phyloP scores from a whole-genome alignment of 768 basidiomycete species.

The Boletus vinaceobasis region DNA sequence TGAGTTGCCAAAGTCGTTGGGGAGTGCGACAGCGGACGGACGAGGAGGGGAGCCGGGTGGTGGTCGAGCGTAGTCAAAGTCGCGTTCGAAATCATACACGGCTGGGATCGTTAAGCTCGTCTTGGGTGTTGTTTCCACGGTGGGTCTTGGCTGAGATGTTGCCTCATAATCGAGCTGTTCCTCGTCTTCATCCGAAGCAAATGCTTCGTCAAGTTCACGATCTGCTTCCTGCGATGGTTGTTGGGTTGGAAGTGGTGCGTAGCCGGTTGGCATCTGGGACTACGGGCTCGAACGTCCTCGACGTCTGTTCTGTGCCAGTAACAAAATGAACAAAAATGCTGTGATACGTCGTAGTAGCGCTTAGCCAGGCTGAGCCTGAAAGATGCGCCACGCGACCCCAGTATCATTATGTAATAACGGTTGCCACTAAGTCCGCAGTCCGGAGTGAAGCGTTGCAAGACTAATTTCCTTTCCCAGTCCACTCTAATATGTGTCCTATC shows the following conservation, averaged over 20 bases:
- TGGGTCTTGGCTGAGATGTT: constrained; percentile 24
- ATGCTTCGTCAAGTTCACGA: constrained; percentile 75
- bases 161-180: constrained; percentile 23
- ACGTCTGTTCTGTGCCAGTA: background rate
- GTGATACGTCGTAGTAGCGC: background rate
- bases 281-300: background rate
- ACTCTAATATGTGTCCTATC: no score
- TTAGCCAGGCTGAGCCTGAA: background rate
- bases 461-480: background rate
- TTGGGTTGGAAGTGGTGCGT: constrained; percentile 50
- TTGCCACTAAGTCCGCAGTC: background rate
- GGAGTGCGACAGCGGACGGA: constrained; percentile 52
- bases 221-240: constrained; percentile 43
- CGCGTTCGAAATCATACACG: constrained; percentile 69
- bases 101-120: constrained; percentile 15
- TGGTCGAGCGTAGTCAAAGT: constrained; percentile 63
- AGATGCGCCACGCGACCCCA: background rate
- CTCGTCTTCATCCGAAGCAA: constrained; percentile 55
- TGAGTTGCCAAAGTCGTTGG: constrained; percentile 70
- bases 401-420: background rate
- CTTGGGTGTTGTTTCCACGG: constrained; percentile 18
- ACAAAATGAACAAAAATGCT: background rate
- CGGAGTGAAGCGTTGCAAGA: no score
- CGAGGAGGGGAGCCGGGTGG: constrained; percentile 79
- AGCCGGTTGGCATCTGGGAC: constrained; percentile 44